Percentiles rank a stretch among this genome's conserved stretches.
Conservation (phyloP, 805 yeast species). For the Ogataea pini region DNA sequence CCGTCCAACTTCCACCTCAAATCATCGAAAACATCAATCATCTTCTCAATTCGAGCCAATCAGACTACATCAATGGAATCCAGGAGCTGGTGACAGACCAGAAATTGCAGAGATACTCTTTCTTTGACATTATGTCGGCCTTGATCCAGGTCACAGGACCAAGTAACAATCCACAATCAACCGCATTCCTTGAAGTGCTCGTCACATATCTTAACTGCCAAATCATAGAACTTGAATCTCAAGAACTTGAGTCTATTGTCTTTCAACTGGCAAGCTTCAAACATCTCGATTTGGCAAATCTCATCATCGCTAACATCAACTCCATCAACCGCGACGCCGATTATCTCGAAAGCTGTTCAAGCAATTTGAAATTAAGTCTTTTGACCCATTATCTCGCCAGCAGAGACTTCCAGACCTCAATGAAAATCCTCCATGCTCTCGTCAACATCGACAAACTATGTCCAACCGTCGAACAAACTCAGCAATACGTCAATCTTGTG, state of each 20-base stretch:
- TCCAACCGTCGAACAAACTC: conserved; percentile 19
- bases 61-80: conserved; percentile 1
- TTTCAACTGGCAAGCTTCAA: conserved; percentile 8
- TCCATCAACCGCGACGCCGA: neutral
- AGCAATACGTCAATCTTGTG: conserved; percentile 21
- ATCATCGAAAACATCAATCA: neutral
- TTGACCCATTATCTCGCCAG: conserved; percentile 16
- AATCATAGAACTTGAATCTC: conserved; percentile 6
- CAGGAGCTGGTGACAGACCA: conserved; percentile 1
- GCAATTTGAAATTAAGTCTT: conserved; percentile 13
- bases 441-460: conserved; percentile 2
- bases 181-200: conserved; percentile 7
- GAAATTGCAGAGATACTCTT: conserved; percentile 11
- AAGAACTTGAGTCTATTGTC: conserved; percentile 12
- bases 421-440: conserved; percentile 17
- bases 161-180: neutral
- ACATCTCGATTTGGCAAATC: conserved; percentile 10
- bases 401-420: conserved; percentile 23
- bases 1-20: conserved; percentile 7
- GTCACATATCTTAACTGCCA: conserved; percentile 6
- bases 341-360: conserved; percentile 10
- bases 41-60: neutral
- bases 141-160: conserved; percentile 5
- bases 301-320: conserved; percentile 10
- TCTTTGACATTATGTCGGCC: conserved; percentile 10